phyloP scores from a whole-genome alignment of 768 basidiomycete genomes.

The Lentinula guzmanii region DNA sequence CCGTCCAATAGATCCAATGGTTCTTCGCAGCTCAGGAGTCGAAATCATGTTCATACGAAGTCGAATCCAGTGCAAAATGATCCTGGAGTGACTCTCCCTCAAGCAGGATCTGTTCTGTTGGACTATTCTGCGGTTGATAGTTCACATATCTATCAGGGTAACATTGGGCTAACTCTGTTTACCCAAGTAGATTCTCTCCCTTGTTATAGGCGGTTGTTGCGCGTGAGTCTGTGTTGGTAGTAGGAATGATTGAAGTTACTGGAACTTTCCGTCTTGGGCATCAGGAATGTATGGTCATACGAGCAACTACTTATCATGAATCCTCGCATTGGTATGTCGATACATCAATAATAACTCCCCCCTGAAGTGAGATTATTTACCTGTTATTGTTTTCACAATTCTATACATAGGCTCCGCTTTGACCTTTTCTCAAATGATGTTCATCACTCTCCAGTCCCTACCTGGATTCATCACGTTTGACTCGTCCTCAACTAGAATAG shows the following conservation, averaged over 20 bases:
- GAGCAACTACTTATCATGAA: conserved; percentile 69
- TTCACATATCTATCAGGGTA: not conserved
- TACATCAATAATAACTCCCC: not conserved
- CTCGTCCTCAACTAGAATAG: too few relatives aligned
- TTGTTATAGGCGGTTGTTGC: conserved; percentile 84
- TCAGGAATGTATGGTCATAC: conserved; percentile 73
- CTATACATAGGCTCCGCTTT: conserved; percentile 59
- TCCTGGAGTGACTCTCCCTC: conserved; percentile 20
- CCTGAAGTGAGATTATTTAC: not conserved
- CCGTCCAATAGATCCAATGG: not conserved
- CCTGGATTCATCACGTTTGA: conserved; percentile 51
- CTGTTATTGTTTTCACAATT: not conserved
- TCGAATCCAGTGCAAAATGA: not conserved
- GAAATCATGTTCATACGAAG: not conserved
- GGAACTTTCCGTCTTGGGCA: not conserved
- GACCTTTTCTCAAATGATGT: conserved; percentile 80
- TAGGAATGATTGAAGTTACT: not conserved
- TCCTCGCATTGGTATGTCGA: conserved; percentile 55
- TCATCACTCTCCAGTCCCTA: conserved; percentile 63
- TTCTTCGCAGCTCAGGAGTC: not conserved
- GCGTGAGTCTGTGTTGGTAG: conserved; percentile 40
- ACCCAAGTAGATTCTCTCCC: conserved; percentile 34
- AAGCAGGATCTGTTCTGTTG: conserved; percentile 28
- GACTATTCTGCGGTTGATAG: conserved; percentile 31
- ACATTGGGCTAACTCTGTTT: conserved; percentile 5